Evolutionary conservation across 306 rosid species (phyloP).

Genomic region (Castanopsis chinensis): DNA sequence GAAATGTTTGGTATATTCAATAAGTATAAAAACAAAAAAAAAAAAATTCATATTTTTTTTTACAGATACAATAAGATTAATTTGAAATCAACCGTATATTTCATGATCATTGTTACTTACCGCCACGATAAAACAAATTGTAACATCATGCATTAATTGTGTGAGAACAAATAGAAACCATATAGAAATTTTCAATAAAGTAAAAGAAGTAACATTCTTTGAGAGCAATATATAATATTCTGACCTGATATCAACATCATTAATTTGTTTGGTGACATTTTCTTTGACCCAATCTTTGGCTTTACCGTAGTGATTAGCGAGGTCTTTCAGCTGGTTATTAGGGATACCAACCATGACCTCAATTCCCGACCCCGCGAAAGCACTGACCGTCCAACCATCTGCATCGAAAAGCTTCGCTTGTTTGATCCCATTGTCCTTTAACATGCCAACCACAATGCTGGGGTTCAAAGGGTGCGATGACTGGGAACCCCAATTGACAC

Average conservation of each 20-base stretch:
- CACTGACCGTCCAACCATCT: slow-evolving; percentile 49
- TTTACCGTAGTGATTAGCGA: slow-evolving; percentile 16
- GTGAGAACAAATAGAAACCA: no score
- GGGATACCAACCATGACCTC: slow-evolving; percentile 81
- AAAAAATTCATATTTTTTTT: no score
- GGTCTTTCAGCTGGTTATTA: slow-evolving; percentile 40
- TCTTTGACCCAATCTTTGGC: slow-evolving; percentile 67
- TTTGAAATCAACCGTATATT: no score
- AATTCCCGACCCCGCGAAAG: slow-evolving; percentile 55
- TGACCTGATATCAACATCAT: slow-evolving; percentile 59
- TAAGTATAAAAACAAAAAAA: background rate
- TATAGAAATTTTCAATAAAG: no score
- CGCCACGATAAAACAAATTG: no score
- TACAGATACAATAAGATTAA: no score
- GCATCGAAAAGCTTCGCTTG: slow-evolving; percentile 75
- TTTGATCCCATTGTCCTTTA: slow-evolving; percentile 65
- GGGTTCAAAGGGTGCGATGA: slow-evolving; percentile 55
- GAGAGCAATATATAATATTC: background rate
- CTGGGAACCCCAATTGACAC: slow-evolving; percentile 78
- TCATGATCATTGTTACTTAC: no score
- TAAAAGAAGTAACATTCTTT: background rate
- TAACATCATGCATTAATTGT: no score
- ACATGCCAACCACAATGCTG: slow-evolving; percentile 43
- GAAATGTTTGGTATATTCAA: background rate
- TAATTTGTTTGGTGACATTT: slow-evolving; percentile 46